These are phyloP conservation scores for Salisapilia sapeloensis DNA, from an alignment of 352 stramenopile species.

Conservation along the genomic window DNA sequence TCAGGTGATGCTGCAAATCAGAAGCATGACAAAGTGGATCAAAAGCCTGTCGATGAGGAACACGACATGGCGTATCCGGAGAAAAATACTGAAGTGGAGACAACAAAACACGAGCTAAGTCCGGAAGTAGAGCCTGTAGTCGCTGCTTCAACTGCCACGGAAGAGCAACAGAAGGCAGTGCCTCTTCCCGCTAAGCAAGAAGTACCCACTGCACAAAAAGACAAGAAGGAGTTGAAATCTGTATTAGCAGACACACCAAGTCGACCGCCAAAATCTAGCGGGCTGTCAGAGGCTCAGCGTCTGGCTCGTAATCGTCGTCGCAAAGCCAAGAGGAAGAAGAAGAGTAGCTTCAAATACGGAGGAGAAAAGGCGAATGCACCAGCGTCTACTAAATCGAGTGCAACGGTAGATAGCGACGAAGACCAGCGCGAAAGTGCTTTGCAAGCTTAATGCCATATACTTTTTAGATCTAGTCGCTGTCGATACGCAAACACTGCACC, in stretches of 20 bases:
- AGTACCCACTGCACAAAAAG: constrained; percentile 1
- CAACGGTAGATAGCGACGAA: constrained; percentile 12
- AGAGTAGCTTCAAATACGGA: constrained; percentile 24
- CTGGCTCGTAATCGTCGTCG: constrained; percentile 45
- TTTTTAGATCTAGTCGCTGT: too few relatives aligned
- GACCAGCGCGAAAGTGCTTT: neutral
- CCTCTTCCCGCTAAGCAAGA: constrained; percentile 1
- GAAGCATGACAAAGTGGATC: too few relatives aligned
- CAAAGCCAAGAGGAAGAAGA: constrained; percentile 69
- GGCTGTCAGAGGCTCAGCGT: constrained; percentile 39
- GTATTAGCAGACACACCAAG: neutral
- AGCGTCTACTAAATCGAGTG: constrained; percentile 10
- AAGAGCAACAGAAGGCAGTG: neutral
- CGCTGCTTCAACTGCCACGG: too few relatives aligned
- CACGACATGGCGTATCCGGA: too few relatives aligned
- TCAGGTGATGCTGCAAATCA: too few relatives aligned
- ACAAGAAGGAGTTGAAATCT: neutral
- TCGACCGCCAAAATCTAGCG: constrained; percentile 4
- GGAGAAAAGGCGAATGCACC: constrained; percentile 6
- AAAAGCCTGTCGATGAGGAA: too few relatives aligned
- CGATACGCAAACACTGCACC: too few relatives aligned
- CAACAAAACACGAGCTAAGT: too few relatives aligned
- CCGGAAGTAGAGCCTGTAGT: too few relatives aligned
- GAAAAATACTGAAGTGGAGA: too few relatives aligned
- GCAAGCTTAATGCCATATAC: constrained; percentile 1